Conservation (phyloP, 2,329 filamentous ascomycete genomes). For the Penicillium nordicum region DNA sequence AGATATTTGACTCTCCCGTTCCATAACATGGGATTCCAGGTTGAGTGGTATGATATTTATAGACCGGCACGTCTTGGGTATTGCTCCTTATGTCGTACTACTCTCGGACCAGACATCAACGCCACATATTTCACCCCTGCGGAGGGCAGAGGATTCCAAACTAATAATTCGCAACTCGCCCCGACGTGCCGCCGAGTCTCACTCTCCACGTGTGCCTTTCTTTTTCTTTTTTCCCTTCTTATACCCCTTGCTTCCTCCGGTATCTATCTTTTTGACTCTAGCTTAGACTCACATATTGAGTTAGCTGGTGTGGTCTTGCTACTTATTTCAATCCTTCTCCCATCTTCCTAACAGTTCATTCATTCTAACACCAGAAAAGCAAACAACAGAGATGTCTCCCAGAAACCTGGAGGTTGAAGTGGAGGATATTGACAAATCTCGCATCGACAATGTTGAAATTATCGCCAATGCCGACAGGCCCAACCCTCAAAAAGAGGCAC, state of each 20-base stretch:
- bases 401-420: slow-evolving; percentile 14
- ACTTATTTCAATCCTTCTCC: background rate
- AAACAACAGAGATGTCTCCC: slow-evolving; percentile 14
- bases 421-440: slow-evolving; percentile 21
- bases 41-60: background rate
- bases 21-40: background rate
- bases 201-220: slow-evolving; percentile 1
- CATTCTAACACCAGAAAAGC: background rate
- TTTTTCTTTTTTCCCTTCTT: slow-evolving; percentile 4
- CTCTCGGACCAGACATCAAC: background rate
- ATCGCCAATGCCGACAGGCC: slow-evolving; percentile 27
- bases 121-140: slow-evolving; percentile 1
- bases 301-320: background rate
- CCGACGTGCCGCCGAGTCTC: background rate
- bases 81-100: background rate
- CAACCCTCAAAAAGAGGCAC: slow-evolving; percentile 29
- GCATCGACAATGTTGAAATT: slow-evolving; percentile 25
- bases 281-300: background rate
- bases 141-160: background rate
- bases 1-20: background rate
- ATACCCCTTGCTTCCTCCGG: slow-evolving; percentile 4
- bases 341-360: background rate
- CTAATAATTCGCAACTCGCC: background rate
- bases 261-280: background rate
- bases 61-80: no score